A percentile compares a stretch with the other conserved stretches of the same genome.
Evolutionary conservation across 345 rosid species (phyloP).

Genomic region (Sisymbrium irio): DNA sequence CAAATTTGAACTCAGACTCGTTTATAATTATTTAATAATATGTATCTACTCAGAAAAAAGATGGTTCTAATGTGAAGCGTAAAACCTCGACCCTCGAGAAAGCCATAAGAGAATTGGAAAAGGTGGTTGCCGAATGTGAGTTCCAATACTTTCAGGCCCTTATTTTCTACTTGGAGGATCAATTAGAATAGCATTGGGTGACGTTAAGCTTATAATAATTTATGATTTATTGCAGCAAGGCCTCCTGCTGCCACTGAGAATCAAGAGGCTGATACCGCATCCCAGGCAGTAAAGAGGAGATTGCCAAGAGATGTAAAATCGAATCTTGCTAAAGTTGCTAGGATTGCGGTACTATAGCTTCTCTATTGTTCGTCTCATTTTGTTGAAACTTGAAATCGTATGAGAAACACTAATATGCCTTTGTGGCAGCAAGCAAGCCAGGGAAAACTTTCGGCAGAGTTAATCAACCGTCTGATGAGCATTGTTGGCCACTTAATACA

Average conservation of each 20-base stretch:
- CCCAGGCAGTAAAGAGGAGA: slow-evolving; percentile 74
- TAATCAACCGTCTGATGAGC: slow-evolving; percentile 79
- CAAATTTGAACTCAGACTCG: neutral
- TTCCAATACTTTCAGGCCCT: slow-evolving; percentile 6
- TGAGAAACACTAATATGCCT: slow-evolving; percentile 20
- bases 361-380: neutral
- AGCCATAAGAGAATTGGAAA: slow-evolving; percentile 89
- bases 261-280: slow-evolving; percentile 71
- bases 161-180: neutral
- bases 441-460: slow-evolving; percentile 80
- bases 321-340: slow-evolving; percentile 80
- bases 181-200: slow-evolving; percentile 2
- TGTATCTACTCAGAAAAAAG: slow-evolving; percentile 50
- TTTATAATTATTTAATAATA: slow-evolving; percentile 48
- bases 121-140: slow-evolving; percentile 80
- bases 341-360: slow-evolving; percentile 36
- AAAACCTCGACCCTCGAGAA: slow-evolving; percentile 70
- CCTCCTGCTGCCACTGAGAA: slow-evolving; percentile 69
- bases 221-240: slow-evolving; percentile 57
- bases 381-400: neutral
- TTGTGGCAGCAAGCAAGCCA: slow-evolving; percentile 75
- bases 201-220: neutral
- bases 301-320: slow-evolving; percentile 73
- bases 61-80: slow-evolving; percentile 57
- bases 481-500: slow-evolving; percentile 90